Evolutionary conservation across 352 stramenopile genomes (phyloP), one percentile per base, ranked within the genome.

Genomic region (Thraustotheca clavata): DNA sequence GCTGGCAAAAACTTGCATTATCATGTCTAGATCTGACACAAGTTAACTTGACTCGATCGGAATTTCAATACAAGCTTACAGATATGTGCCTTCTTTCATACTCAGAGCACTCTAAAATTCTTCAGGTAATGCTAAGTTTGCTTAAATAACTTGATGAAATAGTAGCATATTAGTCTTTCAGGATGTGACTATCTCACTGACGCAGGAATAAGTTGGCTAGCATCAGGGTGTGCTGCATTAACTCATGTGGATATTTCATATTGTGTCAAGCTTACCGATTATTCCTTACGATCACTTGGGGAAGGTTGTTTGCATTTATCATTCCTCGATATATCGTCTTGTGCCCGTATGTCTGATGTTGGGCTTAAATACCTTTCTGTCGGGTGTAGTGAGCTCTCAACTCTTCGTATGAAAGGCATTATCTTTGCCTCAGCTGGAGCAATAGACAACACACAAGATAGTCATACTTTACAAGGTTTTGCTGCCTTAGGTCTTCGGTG

Each of bases 181-280:
- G 91, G 93, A 18, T 97, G 91, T 57, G 82, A 95, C 38, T 82
- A 90, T 69, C 68, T 98, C 46, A 95, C 86, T 6, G 91, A 98
- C 69, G 91, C 96, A 16, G 91, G 94, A 0, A 65, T 98, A 14
- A 92, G 79, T 34, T 98, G 91, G 91, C 65, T 98, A n/a, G 75
- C 76, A 0, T 76, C 71, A 1, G 87, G 88, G 14, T 96, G 87
- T 32, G 74, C 76, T 34, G 87, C 84, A 9, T 71, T 98, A 9
- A 73, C 76, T n/a, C 67, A 86, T 49, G 60, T 98, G 12, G 80
- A 97, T 60, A 46, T 98, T 31, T 75, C 74, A 1, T 80, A 79
- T 1, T 97, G 90, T 66, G 59, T 47, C n/a, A 91, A 96, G 62
- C 62, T 98, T 16, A 94, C 89, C 0, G 95, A 98, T 67, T 62